Evolutionary conservation across 306 rosid genomes (phyloP), one percentile per base, ranked within the genome.

Genomic region (Vicia sativa): DNA sequence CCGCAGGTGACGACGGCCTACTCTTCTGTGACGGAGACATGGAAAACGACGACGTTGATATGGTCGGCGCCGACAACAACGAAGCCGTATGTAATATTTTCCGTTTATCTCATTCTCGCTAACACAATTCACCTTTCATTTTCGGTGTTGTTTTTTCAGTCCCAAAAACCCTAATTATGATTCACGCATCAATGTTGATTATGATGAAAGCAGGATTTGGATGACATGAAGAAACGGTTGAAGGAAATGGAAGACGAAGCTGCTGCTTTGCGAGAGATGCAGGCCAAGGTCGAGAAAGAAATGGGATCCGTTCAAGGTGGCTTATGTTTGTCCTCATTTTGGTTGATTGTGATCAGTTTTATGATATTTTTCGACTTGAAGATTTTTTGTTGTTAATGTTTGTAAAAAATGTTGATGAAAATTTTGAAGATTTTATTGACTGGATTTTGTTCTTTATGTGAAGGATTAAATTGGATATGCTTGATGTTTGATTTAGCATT

Each of bases 191-290:
- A 37, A 26, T 64, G 44, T 38, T 39, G 23, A 60, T 39, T 50
- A 44, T 3, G 3, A 62, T 13, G 18, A 21, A 34, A 31, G 12
- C 71, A 83, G 91, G 91, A 83, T 6, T 73, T 86, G 64, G 88
- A 83, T 48, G 89, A 87, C 76, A 87, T 84, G 89, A 84, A 87
- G 81, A 84, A 80, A 46, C 81, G 89, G 54, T 68, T 84, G 73
- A 87, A 87, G 82, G 89, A 84, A 48, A 82, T 87, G 84, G 89
- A 87, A 78, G 87, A 87, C 11, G 93, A 87, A 68, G 82, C 87
- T n/a, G 87, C 80, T 65, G 93, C 93, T 42, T 76, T 87, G 49
- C 70, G 86, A n/a, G 87, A 87, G 79, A 87, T 87, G 87, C 93
- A 87, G 54, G 93, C 87, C 50, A 87, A 82, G 79, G 88, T 87